phyloP scores from a whole-genome alignment of 2,329 filamentous ascomycete species.

The Cytospora leucostoma region DNA sequence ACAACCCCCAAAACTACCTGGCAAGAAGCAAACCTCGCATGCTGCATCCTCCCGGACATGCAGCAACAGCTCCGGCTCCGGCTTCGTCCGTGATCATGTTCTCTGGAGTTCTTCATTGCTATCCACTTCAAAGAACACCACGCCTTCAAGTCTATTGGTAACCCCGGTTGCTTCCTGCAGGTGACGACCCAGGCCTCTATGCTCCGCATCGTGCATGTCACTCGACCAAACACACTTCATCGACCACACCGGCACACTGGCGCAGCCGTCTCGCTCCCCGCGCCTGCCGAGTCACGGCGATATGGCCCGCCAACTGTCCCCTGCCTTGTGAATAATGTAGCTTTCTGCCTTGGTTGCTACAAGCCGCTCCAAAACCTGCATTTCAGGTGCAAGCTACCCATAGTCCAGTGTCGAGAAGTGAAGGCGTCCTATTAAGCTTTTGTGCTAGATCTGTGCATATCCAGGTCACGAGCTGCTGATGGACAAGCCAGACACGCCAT shows the following conservation, averaged over 20 bases:
- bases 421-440: background rate
- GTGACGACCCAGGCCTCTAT: background rate
- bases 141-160: background rate
- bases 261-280: no score
- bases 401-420: background rate
- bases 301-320: slow-evolving; percentile 1
- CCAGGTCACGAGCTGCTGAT: slow-evolving; percentile 21
- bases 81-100: background rate
- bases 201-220: background rate
- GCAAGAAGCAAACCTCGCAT: background rate
- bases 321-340: slow-evolving; percentile 1
- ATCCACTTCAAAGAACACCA: background rate
- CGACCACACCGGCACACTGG: background rate
- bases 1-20: background rate
- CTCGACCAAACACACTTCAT: slow-evolving; percentile 5
- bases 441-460: background rate
- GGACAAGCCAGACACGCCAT: slow-evolving; percentile 29
- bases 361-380: background rate
- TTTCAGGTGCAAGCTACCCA: background rate
- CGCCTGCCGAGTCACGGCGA: slow-evolving; percentile 4
- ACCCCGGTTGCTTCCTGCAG: background rate
- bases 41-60: background rate
- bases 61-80: background rate
- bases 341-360: background rate
- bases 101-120: background rate